Conservation (phyloP, 169 alveolate species). For the Plasmodium blacklocki region DNA sequence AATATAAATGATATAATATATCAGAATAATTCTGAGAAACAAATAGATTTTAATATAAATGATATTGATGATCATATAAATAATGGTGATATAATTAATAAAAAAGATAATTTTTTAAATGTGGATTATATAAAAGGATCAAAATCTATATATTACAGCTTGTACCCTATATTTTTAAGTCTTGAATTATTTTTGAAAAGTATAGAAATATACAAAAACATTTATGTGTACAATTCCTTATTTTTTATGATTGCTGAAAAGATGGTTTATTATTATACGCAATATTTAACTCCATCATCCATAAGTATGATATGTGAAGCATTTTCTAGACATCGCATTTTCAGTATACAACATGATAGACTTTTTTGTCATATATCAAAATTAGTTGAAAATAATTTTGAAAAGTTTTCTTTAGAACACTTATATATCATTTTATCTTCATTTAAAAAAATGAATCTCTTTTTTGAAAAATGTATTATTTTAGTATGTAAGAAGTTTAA, state of each 20-base stretch:
- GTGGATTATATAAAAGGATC: background rate
- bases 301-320: constrained; percentile 69
- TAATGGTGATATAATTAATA: background rate
- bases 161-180: constrained; percentile 58
- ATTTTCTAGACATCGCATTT: constrained; percentile 62
- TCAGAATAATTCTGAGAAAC: too few relatives aligned
- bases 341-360: constrained; percentile 65
- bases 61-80: background rate
- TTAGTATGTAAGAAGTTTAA: constrained; percentile 40
- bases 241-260: constrained; percentile 60
- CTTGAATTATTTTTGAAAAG: constrained; percentile 62
- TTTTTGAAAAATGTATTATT: constrained; percentile 51
- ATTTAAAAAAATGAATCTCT: constrained; percentile 71
- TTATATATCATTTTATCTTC: constrained; percentile 33
- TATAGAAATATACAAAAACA: constrained; percentile 53
- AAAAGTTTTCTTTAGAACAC: constrained; percentile 57
- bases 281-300: constrained; percentile 39
- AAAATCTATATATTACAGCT: background rate
- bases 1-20: too few relatives aligned
- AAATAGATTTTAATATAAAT: too few relatives aligned
- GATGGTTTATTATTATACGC: constrained; percentile 70
- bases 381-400: constrained; percentile 64
- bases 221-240: constrained; percentile 54
- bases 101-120: background rate
- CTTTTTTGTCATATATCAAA: constrained; percentile 59